Conservation (phyloP, 2,329 filamentous ascomycete species). For the Magnaporthales sp. region DNA sequence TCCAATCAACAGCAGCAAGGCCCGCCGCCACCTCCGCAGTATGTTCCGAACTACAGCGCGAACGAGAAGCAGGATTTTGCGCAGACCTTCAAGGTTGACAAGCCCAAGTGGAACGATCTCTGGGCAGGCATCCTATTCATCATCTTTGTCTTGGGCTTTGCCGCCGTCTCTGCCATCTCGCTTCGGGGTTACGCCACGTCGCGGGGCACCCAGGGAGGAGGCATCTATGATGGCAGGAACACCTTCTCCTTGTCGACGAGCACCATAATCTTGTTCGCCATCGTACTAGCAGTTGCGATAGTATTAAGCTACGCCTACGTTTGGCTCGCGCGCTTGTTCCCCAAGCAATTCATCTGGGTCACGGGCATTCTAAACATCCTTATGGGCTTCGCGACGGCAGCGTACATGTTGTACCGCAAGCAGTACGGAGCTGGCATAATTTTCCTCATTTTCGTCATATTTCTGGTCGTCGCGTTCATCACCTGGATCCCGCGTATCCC, state of each 20-base stretch:
- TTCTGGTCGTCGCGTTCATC: slow-evolving; percentile 75
- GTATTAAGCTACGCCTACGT: slow-evolving; percentile 73
- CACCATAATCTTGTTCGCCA: slow-evolving; percentile 77
- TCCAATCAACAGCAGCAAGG: background rate
- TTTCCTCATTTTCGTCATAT: slow-evolving; percentile 73
- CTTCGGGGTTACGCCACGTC: slow-evolving; percentile 10
- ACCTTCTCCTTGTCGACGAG: slow-evolving; percentile 67
- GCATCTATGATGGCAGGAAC: slow-evolving; percentile 64
- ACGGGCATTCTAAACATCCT: slow-evolving; percentile 83
- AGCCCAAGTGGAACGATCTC: slow-evolving; percentile 81
- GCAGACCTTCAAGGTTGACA: slow-evolving; percentile 66
- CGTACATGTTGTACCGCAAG: slow-evolving; percentile 70
- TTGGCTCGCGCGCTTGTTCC: slow-evolving; percentile 64
- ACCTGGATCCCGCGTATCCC: slow-evolving; percentile 87
- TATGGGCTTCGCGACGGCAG: slow-evolving; percentile 74
- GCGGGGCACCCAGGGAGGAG: slow-evolving; percentile 37
- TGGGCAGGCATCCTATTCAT: slow-evolving; percentile 70
- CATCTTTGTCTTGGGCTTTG: slow-evolving; percentile 14
- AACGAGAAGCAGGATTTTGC: slow-evolving; percentile 56
- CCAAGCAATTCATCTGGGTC: slow-evolving; percentile 87
- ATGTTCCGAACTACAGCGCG: slow-evolving; percentile 17
- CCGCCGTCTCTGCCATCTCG: slow-evolving; percentile 10
- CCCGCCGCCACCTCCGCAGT: slow-evolving; percentile 1
- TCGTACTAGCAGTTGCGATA: slow-evolving; percentile 65
- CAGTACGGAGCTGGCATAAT: slow-evolving; percentile 83